Percentiles rank a stretch among this genome's conserved stretches.
These are phyloP conservation scores for Colletotrichum endophyticum DNA, from an alignment of 2,329 filamentous ascomycete species.

Conservation along the genomic window DNA sequence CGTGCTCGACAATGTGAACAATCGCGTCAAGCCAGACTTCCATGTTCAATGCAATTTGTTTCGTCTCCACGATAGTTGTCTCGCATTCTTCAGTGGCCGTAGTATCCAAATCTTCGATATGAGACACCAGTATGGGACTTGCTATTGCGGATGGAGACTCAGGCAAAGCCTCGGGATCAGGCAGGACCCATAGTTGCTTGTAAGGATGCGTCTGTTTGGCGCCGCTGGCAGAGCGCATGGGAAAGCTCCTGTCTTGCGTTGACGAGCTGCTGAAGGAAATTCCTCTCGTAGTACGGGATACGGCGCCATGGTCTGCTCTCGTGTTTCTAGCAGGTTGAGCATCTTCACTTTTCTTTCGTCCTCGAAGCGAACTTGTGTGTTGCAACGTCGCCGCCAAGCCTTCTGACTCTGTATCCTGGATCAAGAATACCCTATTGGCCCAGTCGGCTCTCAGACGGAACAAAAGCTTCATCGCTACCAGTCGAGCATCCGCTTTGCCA, in stretches of 20 bases:
- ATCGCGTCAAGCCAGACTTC: constrained; percentile 79
- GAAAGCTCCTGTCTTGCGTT: constrained; percentile 43
- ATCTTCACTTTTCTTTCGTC: constrained; percentile 57
- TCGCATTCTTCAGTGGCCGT: constrained; percentile 9
- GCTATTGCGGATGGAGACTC: constrained; percentile 48
- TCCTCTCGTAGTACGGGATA: constrained; percentile 53
- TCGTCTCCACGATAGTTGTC: constrained; percentile 22
- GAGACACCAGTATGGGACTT: constrained; percentile 57
- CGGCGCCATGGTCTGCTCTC: constrained; percentile 46
- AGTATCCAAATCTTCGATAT: constrained; percentile 25
- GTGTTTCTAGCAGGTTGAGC: constrained; percentile 47
- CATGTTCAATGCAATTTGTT: constrained; percentile 59
- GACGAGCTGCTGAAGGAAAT: constrained; percentile 57
- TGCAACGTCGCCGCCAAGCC: constrained; percentile 75
- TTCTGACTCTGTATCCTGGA: constrained; percentile 72
- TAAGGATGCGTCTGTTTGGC: constrained; percentile 40
- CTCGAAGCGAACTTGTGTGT: constrained; percentile 61
- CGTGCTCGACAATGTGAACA: constrained; percentile 69
- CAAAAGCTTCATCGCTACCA: constrained; percentile 78
- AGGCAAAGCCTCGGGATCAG: constrained; percentile 61
- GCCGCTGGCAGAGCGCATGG: constrained; percentile 47
- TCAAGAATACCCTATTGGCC: constrained; percentile 76
- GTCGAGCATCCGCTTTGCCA: constrained; percentile 70
- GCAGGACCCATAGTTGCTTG: constrained; percentile 62
- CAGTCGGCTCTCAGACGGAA: constrained; percentile 86